These are phyloP conservation scores for Cardiospermum halicacabum DNA, from an alignment of 345 rosid species.

Conservation along the genomic window DNA sequence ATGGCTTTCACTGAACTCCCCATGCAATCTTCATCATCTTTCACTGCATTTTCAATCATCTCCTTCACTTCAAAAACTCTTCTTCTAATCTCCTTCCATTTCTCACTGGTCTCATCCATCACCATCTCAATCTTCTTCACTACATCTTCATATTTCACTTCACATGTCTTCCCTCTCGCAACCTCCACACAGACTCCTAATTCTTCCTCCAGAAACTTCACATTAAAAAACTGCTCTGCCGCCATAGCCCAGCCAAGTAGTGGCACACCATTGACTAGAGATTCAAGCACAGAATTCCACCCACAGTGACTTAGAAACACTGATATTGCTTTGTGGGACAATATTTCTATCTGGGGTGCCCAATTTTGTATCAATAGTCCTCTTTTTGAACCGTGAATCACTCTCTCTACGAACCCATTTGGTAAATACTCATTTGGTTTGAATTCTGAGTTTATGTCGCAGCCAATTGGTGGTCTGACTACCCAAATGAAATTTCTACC, in stretches of 20 bases:
- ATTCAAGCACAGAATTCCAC: constrained; percentile 78
- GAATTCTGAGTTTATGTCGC: constrained; percentile 46
- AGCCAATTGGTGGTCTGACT: constrained; percentile 64
- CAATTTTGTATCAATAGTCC: constrained; percentile 54
- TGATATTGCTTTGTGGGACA: constrained; percentile 46
- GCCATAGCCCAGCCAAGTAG: constrained; percentile 80
- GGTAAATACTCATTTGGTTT: constrained; percentile 48
- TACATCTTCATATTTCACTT: constrained; percentile 34
- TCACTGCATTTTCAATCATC: constrained; percentile 29
- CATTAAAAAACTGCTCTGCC: constrained; percentile 69
- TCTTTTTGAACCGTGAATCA: constrained; percentile 24
- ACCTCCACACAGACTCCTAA: constrained; percentile 57
- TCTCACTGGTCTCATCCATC: constrained; percentile 42
- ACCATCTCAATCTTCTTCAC: constrained; percentile 44
- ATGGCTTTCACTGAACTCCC: constrained; percentile 37
- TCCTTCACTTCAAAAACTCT: constrained; percentile 34
- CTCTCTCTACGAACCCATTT: constrained; percentile 43
- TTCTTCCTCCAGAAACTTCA: constrained; percentile 47
- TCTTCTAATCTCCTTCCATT: constrained; percentile 41
- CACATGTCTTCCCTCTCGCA: constrained; percentile 58
- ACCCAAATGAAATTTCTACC: constrained; percentile 68
- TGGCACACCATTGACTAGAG: constrained; percentile 57
- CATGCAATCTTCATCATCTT: constrained; percentile 20
- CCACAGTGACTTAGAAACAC: constrained; percentile 79
- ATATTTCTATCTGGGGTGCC: constrained; percentile 69